Evolutionary conservation across 495 filamentous ascomycete species (phyloP).

Genomic region (Podospora tetraspora): DNA sequence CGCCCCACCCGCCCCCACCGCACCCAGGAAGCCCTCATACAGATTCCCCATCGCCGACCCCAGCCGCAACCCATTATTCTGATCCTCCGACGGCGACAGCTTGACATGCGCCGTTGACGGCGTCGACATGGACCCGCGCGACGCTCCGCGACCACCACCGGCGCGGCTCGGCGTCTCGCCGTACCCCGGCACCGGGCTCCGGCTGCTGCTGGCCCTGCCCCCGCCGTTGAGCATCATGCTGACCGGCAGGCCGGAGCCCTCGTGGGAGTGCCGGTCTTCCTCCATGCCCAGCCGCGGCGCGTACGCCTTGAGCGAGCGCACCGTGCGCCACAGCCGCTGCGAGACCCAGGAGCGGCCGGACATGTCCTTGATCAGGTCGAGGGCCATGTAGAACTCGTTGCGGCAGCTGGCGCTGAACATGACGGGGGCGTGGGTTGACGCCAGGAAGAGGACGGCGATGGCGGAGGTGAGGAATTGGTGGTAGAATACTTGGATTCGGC

Average conservation of each 20-base stretch:
- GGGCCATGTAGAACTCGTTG: slow-evolving; percentile 82
- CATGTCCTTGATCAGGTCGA: slow-evolving; percentile 76
- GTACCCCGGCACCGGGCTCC: slow-evolving; percentile 1
- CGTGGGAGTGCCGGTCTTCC: slow-evolving; percentile 13
- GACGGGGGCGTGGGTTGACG: slow-evolving; percentile 72
- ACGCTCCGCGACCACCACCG: background rate
- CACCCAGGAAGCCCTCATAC: slow-evolving; percentile 32
- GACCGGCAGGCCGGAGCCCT: background rate
- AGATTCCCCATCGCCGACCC: slow-evolving; percentile 45
- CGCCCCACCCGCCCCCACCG: background rate
- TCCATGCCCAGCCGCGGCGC: slow-evolving; percentile 74
- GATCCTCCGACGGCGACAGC: slow-evolving; percentile 17
- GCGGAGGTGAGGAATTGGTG: slow-evolving; percentile 83
- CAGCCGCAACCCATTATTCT: slow-evolving; percentile 35
- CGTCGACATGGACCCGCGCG: slow-evolving; percentile 10
- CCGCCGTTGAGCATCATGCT: background rate
- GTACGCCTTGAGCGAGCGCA: slow-evolving; percentile 71
- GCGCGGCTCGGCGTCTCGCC: slow-evolving; percentile 5
- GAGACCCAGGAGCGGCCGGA: slow-evolving; percentile 73
- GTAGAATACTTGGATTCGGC: slow-evolving; percentile 72
- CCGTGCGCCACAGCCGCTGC: slow-evolving; percentile 75
- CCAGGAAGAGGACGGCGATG: slow-evolving; percentile 75
- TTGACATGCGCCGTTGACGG: slow-evolving; percentile 10
- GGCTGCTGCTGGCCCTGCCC: slow-evolving; percentile 4
- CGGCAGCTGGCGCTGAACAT: slow-evolving; percentile 68